Conservation (phyloP, 768 basidiomycete species). For the Cubamyces sp. region DNA sequence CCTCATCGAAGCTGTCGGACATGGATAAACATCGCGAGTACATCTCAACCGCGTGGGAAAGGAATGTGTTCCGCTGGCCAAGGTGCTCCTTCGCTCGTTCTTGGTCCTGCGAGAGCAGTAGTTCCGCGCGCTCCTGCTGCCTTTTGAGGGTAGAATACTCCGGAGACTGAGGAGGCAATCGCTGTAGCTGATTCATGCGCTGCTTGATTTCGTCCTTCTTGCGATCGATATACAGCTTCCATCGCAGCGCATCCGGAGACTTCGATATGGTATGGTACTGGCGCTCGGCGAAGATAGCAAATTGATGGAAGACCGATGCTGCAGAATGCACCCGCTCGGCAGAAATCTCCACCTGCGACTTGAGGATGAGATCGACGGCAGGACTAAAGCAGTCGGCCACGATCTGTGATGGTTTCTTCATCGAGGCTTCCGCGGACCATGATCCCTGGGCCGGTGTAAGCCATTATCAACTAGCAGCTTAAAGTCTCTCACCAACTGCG, state of each 20-base stretch:
- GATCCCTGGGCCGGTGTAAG: constrained; percentile 60
- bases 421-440: constrained; percentile 87
- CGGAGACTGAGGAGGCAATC: constrained; percentile 26
- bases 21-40: constrained; percentile 75
- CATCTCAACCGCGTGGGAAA: constrained; percentile 81
- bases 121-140: constrained; percentile 45
- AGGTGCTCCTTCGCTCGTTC: constrained; percentile 45
- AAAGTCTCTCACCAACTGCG: constrained; percentile 61
- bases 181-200: constrained; percentile 43
- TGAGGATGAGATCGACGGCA: constrained; percentile 47
- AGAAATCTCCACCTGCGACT: background rate
- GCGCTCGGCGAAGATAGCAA: constrained; percentile 86
- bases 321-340: constrained; percentile 6
- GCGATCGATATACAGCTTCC: constrained; percentile 72
- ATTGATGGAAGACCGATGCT: constrained; percentile 75
- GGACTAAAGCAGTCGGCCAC: constrained; percentile 69
- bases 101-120: constrained; percentile 58
- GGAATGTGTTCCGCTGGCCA: constrained; percentile 58
- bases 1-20: constrained; percentile 76
- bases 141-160: constrained; percentile 39
- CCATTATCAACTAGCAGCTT: too few species aligned
- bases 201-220: constrained; percentile 72
- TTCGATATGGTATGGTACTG: constrained; percentile 77
- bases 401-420: constrained; percentile 79
- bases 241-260: constrained; percentile 70